A percentile compares a stretch with the other conserved stretches of the same genome.
phyloP scores from a whole-genome alignment of 164 flowering plant species.

The Magnolia kwangsiensis region DNA sequence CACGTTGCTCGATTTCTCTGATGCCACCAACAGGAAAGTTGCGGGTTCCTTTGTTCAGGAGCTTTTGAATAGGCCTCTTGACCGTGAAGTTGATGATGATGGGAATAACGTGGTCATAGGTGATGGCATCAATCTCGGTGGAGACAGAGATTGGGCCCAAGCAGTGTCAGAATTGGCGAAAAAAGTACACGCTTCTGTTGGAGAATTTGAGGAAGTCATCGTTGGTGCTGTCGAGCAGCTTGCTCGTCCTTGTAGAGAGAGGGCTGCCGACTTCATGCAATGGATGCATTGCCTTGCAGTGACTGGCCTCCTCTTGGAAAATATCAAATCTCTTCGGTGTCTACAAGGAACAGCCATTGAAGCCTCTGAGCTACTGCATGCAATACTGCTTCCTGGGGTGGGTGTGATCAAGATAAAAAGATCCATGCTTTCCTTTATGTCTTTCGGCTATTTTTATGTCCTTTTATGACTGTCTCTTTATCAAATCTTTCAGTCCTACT shows the following conservation, averaged over 20 bases:
- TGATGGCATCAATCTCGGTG: slow-evolving; percentile 95
- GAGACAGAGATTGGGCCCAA: slow-evolving; percentile 83
- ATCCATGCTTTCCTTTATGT: not conserved
- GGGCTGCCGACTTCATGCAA: slow-evolving; percentile 82
- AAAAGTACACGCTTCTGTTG: slow-evolving; percentile 76
- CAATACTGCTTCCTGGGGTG: slow-evolving; percentile 91
- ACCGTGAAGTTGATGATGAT: slow-evolving; percentile 75
- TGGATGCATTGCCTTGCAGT: slow-evolving; percentile 97
- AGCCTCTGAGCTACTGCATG: slow-evolving; percentile 62
- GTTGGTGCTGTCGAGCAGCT: slow-evolving; percentile 65
- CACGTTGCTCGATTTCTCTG: slow-evolving; percentile 88
- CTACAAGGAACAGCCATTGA: slow-evolving; percentile 53
- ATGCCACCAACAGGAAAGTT: slow-evolving; percentile 67
- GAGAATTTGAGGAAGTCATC: slow-evolving; percentile 86
- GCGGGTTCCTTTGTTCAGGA: slow-evolving; percentile 68
- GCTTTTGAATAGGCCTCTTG: slow-evolving; percentile 64
- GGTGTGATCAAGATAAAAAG: not conserved
- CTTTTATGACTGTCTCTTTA: not conserved
- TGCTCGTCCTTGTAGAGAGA: slow-evolving; percentile 88
- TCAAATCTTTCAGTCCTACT: not conserved
- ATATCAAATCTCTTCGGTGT: slow-evolving; percentile 44
- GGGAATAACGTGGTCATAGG: slow-evolving; percentile 73
- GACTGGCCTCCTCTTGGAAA: slow-evolving; percentile 69
- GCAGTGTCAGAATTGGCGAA: slow-evolving; percentile 70
- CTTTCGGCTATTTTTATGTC: not conserved